These are phyloP conservation scores for Epichloe coenophiala DNA, from an alignment of 2,329 filamentous ascomycete genomes.

Conservation along the genomic window DNA sequence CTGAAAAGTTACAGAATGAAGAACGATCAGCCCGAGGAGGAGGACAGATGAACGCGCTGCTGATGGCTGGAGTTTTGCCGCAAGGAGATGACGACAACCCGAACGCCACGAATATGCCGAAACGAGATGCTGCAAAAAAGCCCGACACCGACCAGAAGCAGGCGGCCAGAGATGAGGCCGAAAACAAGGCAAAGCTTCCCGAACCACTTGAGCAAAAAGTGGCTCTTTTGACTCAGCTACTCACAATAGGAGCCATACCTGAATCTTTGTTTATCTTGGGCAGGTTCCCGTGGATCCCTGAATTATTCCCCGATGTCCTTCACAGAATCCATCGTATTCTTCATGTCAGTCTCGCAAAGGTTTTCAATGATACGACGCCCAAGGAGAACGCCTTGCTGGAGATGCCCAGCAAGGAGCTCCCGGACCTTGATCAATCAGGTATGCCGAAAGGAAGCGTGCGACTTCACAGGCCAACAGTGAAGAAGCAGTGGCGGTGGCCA, in stretches of 20 bases:
- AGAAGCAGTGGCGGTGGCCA: slow-evolving; percentile 68
- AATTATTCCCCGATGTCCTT: slow-evolving; percentile 69
- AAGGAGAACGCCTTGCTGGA: slow-evolving; percentile 15
- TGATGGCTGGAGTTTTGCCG: slow-evolving; percentile 71
- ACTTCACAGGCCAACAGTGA: slow-evolving; percentile 43
- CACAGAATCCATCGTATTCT: slow-evolving; percentile 74
- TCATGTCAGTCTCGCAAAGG: slow-evolving; percentile 65
- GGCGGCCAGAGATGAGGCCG: slow-evolving; percentile 25
- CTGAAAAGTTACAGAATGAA: slow-evolving; percentile 65
- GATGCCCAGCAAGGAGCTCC: slow-evolving; percentile 30
- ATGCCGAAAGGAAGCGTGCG: slow-evolving; percentile 57
- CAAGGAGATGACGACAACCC: slow-evolving; percentile 56
- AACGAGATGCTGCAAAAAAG: slow-evolving; percentile 41
- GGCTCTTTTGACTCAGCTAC: slow-evolving; percentile 65
- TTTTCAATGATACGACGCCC: slow-evolving; percentile 40
- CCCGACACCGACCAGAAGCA: slow-evolving; percentile 39
- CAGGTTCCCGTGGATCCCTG: slow-evolving; percentile 82
- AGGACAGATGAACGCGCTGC: slow-evolving; percentile 66
- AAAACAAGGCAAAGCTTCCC: slow-evolving; percentile 40
- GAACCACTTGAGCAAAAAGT: slow-evolving; percentile 84
- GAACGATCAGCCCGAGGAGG: slow-evolving; percentile 60
- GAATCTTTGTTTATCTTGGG: slow-evolving; percentile 88
- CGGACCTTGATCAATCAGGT: slow-evolving; percentile 48
- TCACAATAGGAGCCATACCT: slow-evolving; percentile 83
- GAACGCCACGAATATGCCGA: slow-evolving; percentile 22